Evolutionary conservation across 768 basidiomycete species (phyloP), one percentile per base, ranked within the genome.

Genomic region (Serendipita indica): DNA sequence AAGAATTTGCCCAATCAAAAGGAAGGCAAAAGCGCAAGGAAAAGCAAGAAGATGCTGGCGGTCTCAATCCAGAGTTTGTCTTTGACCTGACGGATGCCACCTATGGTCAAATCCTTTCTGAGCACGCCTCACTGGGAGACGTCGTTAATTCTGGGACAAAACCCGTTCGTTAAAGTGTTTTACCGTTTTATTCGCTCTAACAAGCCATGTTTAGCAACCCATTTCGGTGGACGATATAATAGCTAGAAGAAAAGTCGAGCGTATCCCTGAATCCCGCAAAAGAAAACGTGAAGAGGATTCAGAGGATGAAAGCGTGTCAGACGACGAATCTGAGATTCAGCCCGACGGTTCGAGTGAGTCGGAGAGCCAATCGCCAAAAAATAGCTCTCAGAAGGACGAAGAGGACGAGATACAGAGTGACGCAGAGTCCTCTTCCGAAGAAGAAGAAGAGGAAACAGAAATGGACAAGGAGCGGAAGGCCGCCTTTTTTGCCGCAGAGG

Each of bases 201-300:
- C 16, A 16, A 25, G 33, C 7, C 30, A 32, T 58, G 54, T 60
- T 13, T 62, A 89, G 84, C 72, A 79, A 67, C 83, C 83, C n/a
- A 80, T 94, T 57, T 89, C 84, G 43, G 83, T 97, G 7, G 86
- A 94, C 68, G 89, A 94, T 65, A 93, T 97, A 61, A 93, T 97
- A 69, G 82, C 83, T 56, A 78, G 84, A 59, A 77, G 82, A 65
- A 78, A 74, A 66, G 65, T 82, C 25, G 60, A 63, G 69, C 62
- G 64, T 62, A 63, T 33, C 63, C 66, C 28, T 65, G 70, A 61
- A 65, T 87, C 91, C 66, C 79, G 89, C 58, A 89, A 88, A 72
- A 71, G 81, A 56, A 70, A 65, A 49, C 62, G 59, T n/a, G 63
- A 66, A 18, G 67, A 62, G 2, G 66, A 67, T 13, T 59, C 62